Evolutionary conservation across 768 basidiomycete genomes (phyloP), one percentile per base, ranked within the genome.

Genomic region (Daedaleopsis sinensis): DNA sequence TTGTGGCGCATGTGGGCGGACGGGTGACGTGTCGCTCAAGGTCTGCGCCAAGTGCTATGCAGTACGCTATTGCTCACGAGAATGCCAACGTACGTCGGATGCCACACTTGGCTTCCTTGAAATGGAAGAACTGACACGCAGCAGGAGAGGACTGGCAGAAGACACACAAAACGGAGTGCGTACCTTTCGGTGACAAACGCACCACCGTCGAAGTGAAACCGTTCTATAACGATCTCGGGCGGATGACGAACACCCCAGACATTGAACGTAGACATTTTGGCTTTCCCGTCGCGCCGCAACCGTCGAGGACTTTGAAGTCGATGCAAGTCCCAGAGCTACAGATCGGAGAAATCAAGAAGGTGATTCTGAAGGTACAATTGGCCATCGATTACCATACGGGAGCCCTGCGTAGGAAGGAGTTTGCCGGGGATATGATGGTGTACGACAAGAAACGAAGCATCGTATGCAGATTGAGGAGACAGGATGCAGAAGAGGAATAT

Each of bases 381-480:
- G 80, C 84, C 0, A 72, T 72, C 42, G 49, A 53, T 19, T 21
- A 37, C 16, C 23, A 18, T 3, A 56, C 50, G 15, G 46, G 38
- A 21, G 49, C 61, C 42, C 53, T 58, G 1, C 15, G 0, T 8
- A 59, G 59, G 77, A 68, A 16, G 58, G 52, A 21, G 24, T 8
- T 32, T 7, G 27, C 27, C 1, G 63, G 63, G 3, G 61, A 72
- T 57, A 60, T 83, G 21, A 65, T 79, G 37, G 75, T 86, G 27
- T 87, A 85, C 64, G 81, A 77, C 51, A 81, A 81, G 70, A 85
- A 82, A 65, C 74, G 82, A 10, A 78, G 85, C 57, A 80, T 88
- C 39, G 74, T 80, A 5, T 86, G 85, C 63, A 64, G 69, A 2
- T 71, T 84, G 21, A 24, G 68, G 16, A 70, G 76, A 15, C 50